phyloP scores from a whole-genome alignment of 305 asterid species.

The Withania somnifera region DNA sequence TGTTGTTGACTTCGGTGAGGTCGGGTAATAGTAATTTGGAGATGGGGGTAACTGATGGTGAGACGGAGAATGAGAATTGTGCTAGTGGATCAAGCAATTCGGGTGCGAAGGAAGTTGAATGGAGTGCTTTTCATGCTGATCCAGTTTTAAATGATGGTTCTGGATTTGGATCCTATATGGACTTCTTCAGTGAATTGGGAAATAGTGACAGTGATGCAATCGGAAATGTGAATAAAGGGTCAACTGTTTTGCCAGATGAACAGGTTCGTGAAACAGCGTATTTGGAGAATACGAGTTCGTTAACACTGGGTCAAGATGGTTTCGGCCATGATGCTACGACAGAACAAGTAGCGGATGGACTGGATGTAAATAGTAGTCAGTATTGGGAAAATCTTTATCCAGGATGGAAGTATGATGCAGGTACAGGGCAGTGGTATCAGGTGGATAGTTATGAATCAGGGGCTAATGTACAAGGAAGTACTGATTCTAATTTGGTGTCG shows the following conservation, averaged over 20 bases:
- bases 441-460: constrained; percentile 45
- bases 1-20: constrained; percentile 7
- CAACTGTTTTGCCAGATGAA: constrained; percentile 20
- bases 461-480: constrained; percentile 25
- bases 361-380: constrained; percentile 45
- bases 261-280: constrained; percentile 22
- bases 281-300: constrained; percentile 19
- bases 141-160: constrained; percentile 20
- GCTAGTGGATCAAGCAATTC: constrained; percentile 11
- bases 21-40: constrained; percentile 8
- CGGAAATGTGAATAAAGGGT: constrained; percentile 23
- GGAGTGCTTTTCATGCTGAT: constrained; percentile 34
- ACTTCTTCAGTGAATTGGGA: constrained; percentile 60
- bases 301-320: constrained; percentile 28
- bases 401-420: constrained; percentile 72
- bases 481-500: neutral
- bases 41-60: constrained; percentile 1
- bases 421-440: constrained; percentile 83
- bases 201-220: constrained; percentile 35
- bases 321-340: constrained; percentile 27
- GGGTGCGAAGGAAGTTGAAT: constrained; percentile 37
- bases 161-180: constrained; percentile 76
- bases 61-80: constrained; percentile 3
- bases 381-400: constrained; percentile 83
- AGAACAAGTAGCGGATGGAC: constrained; percentile 34